Conservation (phyloP, 352 stramenopile genomes). For the Phytopythium sindhum region DNA sequence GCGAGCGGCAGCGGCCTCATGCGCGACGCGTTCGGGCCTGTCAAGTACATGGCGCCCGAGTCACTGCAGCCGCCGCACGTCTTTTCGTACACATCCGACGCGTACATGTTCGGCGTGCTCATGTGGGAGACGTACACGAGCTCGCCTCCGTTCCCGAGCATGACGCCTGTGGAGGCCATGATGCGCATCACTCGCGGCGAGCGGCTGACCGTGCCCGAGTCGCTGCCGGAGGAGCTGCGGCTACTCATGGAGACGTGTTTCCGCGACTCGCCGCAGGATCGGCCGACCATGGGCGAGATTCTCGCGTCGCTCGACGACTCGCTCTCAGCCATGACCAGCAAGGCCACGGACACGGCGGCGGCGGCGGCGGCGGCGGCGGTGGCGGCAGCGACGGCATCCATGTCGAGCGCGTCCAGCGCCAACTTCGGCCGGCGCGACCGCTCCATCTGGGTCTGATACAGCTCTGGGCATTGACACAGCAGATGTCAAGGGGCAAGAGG, state of each 20-base stretch:
- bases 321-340: conserved; percentile 14
- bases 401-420: conserved; percentile 15
- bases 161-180: conserved; percentile 61
- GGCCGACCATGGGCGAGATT: conserved; percentile 71
- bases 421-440: conserved; percentile 13
- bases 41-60: conserved; percentile 86
- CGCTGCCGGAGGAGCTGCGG: conserved; percentile 44
- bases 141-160: conserved; percentile 43
- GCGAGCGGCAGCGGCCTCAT: conserved; percentile 46
- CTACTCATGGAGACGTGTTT: conserved; percentile 72
- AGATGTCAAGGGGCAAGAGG: not conserved
- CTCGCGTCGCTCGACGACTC: conserved; percentile 39
- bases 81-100: conserved; percentile 76
- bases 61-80: conserved; percentile 68
- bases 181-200: conserved; percentile 60
- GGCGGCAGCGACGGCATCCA: conserved; percentile 16
- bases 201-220: conserved; percentile 40
- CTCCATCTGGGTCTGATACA: conserved; percentile 27
- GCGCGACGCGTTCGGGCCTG: conserved; percentile 59
- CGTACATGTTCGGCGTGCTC: conserved; percentile 83
- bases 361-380: conserved; percentile 13
- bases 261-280: conserved; percentile 52
- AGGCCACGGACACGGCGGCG: conserved; percentile 15
- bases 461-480: not conserved
- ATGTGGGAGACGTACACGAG: conserved; percentile 80